Evolutionary conservation across 2,329 filamentous ascomycete species (phyloP), one percentile per base, ranked within the genome.

Genomic region (Colletotrichum theobromicola): DNA sequence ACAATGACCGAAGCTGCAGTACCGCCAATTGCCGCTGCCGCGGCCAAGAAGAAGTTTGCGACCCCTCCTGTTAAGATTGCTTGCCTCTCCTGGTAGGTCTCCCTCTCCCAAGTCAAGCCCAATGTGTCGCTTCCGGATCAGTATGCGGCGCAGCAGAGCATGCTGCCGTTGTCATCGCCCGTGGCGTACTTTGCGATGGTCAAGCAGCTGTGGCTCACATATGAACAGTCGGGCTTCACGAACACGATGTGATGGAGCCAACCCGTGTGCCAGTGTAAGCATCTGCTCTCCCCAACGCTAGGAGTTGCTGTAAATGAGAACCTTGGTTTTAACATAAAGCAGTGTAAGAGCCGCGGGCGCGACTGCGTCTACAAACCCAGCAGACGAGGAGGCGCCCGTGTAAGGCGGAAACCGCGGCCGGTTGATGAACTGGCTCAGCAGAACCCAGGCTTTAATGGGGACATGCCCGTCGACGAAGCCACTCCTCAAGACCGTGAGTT

Each of bases 61-160:
- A 82, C 83, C 32, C 87, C 87, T 63, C 87, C 87, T 2, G 87
- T 88, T 32, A 89, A 89, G 79, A 82, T 87, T 65, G 87, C 87
- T 26, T 89, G 87, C 77, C 82, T 89, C 71, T 84, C 87, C 67
- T 89, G 87, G 87, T 88, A 84, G 74, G 85, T 81, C 61, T 63
- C 35, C 67, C 16, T 28, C 18, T 12, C 50, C 46, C 26, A 18
- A 18, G 53, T 35, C 24, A 7, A 21, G 5, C 21, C 7, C 4
- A 15, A 4, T 24, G 5, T n/a, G 13, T 26, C 32, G 26, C n/a
- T 10, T 8, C 13, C 6, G 7, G 26, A 30, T 30, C 21, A 10
- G 53, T 57, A 57, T 30, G 26, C 26, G 24, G 53, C 53, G 26
- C 53, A 28, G 13, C 26, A 57, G 24, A 57, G 26, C 53, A 30